phyloP scores from a whole-genome alignment of 2,329 filamentous ascomycete genomes.

The Penicillium hordei region DNA sequence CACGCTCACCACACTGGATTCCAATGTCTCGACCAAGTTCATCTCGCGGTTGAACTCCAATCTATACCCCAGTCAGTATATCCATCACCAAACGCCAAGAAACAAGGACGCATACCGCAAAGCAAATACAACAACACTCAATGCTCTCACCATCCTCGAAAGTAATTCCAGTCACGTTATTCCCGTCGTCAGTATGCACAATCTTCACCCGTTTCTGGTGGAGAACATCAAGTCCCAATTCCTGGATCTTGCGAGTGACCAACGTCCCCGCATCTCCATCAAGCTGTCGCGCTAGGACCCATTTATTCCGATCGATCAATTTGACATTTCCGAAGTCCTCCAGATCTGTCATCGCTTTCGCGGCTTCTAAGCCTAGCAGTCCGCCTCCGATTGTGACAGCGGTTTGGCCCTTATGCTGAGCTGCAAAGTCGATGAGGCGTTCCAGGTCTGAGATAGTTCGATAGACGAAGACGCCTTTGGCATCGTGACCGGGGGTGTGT shows the following conservation, averaged over 20 bases:
- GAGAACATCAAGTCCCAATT: conserved; percentile 77
- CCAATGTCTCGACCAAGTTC: conserved; percentile 69
- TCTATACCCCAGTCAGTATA: conserved; percentile 41
- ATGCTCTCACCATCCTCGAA: conserved; percentile 80
- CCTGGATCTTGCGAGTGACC: conserved; percentile 76
- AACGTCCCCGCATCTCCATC: conserved; percentile 77
- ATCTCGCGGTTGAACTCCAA: conserved; percentile 79
- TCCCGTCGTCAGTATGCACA: conserved; percentile 67
- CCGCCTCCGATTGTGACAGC: conserved; percentile 82
- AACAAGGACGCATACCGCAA: conserved; percentile 56
- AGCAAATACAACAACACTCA: conserved; percentile 78
- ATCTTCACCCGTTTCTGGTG: conserved; percentile 72
- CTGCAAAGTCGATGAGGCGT: conserved; percentile 71
- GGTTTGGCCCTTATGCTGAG: conserved; percentile 63
- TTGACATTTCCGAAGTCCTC: conserved; percentile 71
- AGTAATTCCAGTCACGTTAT: conserved; percentile 68
- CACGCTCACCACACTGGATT: conserved; percentile 69
- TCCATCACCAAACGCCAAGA: background rate
- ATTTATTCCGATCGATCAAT: conserved; percentile 77
- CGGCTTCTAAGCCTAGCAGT: conserved; percentile 80
- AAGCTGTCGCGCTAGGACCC: conserved; percentile 79
- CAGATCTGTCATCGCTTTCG: conserved; percentile 88
- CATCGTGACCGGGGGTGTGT: conserved; percentile 74
- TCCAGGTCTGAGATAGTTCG: conserved; percentile 80
- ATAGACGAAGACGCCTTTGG: conserved; percentile 84